phyloP scores from a whole-genome alignment of 148 eudicot species.

The Beta vulgaris region DNA sequence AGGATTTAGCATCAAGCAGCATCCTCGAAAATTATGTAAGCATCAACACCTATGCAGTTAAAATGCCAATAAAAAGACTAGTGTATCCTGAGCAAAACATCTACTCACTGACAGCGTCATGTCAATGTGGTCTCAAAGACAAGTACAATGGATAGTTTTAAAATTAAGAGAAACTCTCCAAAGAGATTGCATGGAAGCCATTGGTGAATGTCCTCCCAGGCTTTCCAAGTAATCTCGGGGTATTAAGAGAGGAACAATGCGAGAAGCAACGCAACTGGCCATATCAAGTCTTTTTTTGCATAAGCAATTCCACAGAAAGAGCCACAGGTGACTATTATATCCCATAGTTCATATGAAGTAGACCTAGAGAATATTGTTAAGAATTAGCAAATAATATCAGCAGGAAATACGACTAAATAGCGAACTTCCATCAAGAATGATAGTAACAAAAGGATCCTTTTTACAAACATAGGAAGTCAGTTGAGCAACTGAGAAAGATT shows the following conservation, averaged over 20 bases:
- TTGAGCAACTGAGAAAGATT: background rate
- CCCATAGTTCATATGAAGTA: background rate
- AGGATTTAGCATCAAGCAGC: no score
- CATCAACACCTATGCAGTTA: background rate
- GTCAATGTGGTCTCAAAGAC: background rate
- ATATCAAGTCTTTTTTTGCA: background rate
- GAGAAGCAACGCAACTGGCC: background rate
- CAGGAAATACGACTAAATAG: background rate
- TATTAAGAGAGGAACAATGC: background rate
- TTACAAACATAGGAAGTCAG: background rate
- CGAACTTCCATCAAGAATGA: background rate
- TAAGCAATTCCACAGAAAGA: background rate
- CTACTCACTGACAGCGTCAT: background rate
- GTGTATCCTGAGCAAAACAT: background rate
- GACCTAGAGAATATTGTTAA: no score
- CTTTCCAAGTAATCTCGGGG: background rate
- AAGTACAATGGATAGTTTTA: background rate
- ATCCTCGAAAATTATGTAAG: no score
- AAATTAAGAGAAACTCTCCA: background rate
- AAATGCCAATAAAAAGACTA: background rate
- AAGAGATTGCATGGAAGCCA: background rate
- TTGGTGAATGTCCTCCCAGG: background rate
- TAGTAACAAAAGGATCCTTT: background rate
- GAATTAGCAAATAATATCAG: background rate
- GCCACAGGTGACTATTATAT: background rate